These are phyloP conservation scores for Cyberlindnera misumaiensis DNA, from an alignment of 805 yeast species.

Conservation along the genomic window DNA sequence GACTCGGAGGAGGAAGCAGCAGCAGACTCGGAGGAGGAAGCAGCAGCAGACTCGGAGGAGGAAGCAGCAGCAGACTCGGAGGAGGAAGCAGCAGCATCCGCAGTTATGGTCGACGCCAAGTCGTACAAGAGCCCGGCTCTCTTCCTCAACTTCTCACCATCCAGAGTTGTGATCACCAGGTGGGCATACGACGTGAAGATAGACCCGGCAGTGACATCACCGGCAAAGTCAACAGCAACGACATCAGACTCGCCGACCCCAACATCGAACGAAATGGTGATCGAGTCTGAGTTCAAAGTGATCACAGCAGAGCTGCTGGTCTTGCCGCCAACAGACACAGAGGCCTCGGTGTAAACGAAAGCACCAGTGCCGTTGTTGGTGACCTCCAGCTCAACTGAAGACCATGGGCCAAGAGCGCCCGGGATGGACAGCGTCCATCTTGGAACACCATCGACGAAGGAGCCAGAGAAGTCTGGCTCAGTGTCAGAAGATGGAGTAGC, in stretches of 20 bases:
- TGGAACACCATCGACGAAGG: conserved; percentile 8
- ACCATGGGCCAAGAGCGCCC: conserved; percentile 20
- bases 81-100: too few relatives aligned
- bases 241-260: too few relatives aligned
- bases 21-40: neutral
- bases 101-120: neutral
- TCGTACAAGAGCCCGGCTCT: conserved; percentile 2
- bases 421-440: conserved; percentile 14
- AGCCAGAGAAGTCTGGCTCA: conserved; percentile 5
- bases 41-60: too few relatives aligned
- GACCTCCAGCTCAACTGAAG: conserved; percentile 6
- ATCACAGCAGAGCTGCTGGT: neutral
- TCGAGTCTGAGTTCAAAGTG: too few relatives aligned
- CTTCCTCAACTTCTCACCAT: conserved; percentile 2
- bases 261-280: too few relatives aligned
- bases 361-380: conserved; percentile 3
- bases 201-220: neutral
- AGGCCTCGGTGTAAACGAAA: conserved; percentile 9
- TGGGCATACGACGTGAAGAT: conserved; percentile 1
- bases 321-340: conserved; percentile 9
- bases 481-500: neutral
- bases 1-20: neutral
- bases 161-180: conserved; percentile 2
- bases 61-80: too few relatives aligned
- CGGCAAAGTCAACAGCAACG: too few relatives aligned